phyloP scores from a whole-genome alignment of 75 land plant species.

The Selaginella moellendorffii region DNA sequence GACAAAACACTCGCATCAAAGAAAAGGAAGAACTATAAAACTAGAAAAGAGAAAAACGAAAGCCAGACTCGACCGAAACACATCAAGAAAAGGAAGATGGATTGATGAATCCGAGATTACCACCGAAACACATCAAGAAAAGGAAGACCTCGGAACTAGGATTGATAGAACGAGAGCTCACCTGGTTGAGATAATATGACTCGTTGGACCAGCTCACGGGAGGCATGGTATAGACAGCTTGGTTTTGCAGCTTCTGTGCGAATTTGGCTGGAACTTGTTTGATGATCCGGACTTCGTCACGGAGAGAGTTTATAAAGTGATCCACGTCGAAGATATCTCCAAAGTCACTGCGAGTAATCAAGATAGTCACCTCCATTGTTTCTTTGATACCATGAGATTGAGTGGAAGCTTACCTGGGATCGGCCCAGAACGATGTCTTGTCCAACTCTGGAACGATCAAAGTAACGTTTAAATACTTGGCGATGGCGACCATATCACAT shows the following conservation, averaged over 20 bases:
- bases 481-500: constrained; percentile 85
- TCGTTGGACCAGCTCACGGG: constrained; percentile 93
- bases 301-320: constrained; percentile 62
- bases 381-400: neutral
- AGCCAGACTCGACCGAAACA: too few relatives aligned
- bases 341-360: constrained; percentile 44
- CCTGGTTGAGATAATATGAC: constrained; percentile 65
- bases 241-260: constrained; percentile 14
- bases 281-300: constrained; percentile 57
- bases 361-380: neutral
- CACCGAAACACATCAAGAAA: constrained; percentile 1
- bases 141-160: neutral
- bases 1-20: neutral
- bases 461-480: constrained; percentile 58
- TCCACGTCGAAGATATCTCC: constrained; percentile 70
- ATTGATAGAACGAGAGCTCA: constrained; percentile 11
- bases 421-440: constrained; percentile 84
- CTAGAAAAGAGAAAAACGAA: too few relatives aligned
- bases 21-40: neutral
- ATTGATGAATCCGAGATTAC: neutral
- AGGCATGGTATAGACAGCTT: constrained; percentile 33
- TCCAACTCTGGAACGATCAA: constrained; percentile 78
- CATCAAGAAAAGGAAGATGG: neutral
- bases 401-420: constrained; percentile 46
- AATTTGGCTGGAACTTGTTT: constrained; percentile 45